A percentile compares a stretch with the other conserved stretches of the same genome.
These are phyloP conservation scores for Ustilago nuda DNA, from an alignment of 1,284 basidiomycete genomes.

Conservation along the genomic window DNA sequence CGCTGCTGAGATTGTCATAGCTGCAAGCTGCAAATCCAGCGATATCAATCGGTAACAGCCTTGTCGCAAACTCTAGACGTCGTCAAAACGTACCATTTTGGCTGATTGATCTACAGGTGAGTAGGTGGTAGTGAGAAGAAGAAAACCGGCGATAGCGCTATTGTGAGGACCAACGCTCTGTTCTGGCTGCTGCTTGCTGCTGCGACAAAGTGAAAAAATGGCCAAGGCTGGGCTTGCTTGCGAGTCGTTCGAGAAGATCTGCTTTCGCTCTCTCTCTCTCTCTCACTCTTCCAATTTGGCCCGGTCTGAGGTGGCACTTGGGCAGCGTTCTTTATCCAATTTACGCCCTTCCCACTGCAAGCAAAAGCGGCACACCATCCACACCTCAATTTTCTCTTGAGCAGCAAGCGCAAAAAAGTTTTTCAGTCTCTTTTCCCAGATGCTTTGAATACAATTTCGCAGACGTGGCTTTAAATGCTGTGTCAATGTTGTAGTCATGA, in stretches of 20 bases:
- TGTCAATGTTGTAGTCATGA: not conserved
- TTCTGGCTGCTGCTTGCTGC: not conserved
- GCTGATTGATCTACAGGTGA: conserved; percentile 44
- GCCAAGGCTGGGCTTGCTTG: conserved; percentile 4
- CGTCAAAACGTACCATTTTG: conserved; percentile 43
- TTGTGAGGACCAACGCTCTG: conserved; percentile 12
- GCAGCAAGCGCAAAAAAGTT: conserved; percentile 15
- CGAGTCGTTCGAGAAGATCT: conserved; percentile 38
- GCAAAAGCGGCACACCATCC: not conserved
- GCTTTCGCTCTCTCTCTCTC: conserved; percentile 7
- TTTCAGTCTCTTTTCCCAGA: conserved; percentile 7
- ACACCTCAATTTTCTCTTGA: not conserved
- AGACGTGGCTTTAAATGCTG: not conserved
- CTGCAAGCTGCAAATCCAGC: not conserved
- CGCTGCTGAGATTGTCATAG: not conserved
- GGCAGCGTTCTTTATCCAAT: not conserved
- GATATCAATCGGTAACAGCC: not conserved
- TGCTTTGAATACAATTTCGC: conserved; percentile 3
- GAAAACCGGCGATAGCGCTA: conserved; percentile 15
- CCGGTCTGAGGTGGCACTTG: conserved; percentile 4
- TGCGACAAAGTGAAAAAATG: conserved; percentile 11
- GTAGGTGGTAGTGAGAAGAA: conserved; percentile 33
- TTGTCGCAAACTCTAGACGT: not conserved
- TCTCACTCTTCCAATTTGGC: conserved; percentile 1
- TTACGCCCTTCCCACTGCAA: not conserved